Evolutionary conservation across 176 grass and related monocot genomes (phyloP), one percentile per base, ranked within the genome.

Genomic region (Raddia guianensis): DNA sequence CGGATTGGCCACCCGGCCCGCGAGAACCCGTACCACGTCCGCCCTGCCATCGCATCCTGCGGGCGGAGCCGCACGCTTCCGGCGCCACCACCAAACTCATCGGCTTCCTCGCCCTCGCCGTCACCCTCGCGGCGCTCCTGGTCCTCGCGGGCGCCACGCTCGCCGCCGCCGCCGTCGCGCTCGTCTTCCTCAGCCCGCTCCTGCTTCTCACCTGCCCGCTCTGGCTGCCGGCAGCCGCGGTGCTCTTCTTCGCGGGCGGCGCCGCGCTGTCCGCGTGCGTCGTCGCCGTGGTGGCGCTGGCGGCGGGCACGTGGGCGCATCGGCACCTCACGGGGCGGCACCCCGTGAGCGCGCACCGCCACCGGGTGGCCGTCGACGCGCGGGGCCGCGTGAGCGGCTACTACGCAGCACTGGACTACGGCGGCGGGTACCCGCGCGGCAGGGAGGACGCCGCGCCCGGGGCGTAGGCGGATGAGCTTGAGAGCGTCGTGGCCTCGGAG

Each of bases 401-500:
- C 77, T 86, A 91, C 71, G 86, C 82, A 10, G 89, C 84, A 12
- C 34, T 47, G 18, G 87, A 84, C 75, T 62, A 91, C 70, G 82
- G 85, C 49, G 49, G 49, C 37, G 85, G 70, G 9, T 81, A 81
- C 59, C 79, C 82, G 9, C 82, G 75, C 12, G 71, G 45, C 13
- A 75, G 87, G 60, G 72, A 94, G 91, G 87, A 90, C 72, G 94
- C 91, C 27, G 89, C 87, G 44, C 87, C 87, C 8, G 94, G 89
- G 49, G 87, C 94, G 44, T 94, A 90, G 27, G 2, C n/a, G 6
- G 34, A 13, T 10, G 52, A 37, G 37, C 27, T 27, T 27, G 27
- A 27, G 27, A 27, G 1, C 37, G 37, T 40, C 37, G 37, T 5
- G 37, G 37, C 37, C 37, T 40, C 37, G 37, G 37, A 40, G 27